Conservation (phyloP, 768 basidiomycete genomes). For the button mushroom (Agaricus bisporus) region DNA sequence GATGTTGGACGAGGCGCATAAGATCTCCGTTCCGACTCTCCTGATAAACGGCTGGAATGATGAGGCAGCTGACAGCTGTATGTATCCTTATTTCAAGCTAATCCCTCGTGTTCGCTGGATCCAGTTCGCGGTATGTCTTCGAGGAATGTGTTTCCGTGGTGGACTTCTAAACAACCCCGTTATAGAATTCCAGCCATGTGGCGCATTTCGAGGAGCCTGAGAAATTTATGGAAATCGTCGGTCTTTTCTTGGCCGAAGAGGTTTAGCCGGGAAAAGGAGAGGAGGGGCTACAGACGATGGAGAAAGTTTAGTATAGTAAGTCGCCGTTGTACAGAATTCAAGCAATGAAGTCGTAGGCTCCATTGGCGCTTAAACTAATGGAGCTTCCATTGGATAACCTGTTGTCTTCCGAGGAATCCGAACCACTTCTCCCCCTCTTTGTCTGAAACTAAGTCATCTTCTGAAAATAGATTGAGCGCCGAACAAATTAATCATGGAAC, state of each 20-base stretch:
- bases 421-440: too few species aligned
- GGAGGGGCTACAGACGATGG: too few species aligned
- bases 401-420: too few species aligned
- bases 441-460: too few species aligned
- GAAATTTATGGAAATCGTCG: constrained; percentile 27
- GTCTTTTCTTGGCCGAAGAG: constrained; percentile 21
- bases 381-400: too few species aligned
- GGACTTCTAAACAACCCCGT: too few species aligned
- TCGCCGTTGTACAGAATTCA: too few species aligned
- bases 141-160: background rate
- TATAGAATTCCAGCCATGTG: constrained; percentile 31
- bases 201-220: constrained; percentile 37
- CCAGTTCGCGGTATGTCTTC: constrained; percentile 24
- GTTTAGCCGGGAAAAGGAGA: background rate
- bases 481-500: too few species aligned
- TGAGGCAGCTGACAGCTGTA: constrained; percentile 30
- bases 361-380: too few species aligned
- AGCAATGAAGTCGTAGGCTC: too few species aligned
- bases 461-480: too few species aligned
- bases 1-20: constrained; percentile 36
- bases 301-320: too few species aligned
- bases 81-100: constrained; percentile 29
- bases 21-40: constrained; percentile 33
- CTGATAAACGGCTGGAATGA: constrained; percentile 37
- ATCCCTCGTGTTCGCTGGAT: constrained; percentile 41